A percentile compares a stretch with the other conserved stretches of the same genome.
These are phyloP conservation scores for Chaetomiaceae sp. DNA, from an alignment of 2,329 filamentous ascomycete genomes.

Conservation along the genomic window DNA sequence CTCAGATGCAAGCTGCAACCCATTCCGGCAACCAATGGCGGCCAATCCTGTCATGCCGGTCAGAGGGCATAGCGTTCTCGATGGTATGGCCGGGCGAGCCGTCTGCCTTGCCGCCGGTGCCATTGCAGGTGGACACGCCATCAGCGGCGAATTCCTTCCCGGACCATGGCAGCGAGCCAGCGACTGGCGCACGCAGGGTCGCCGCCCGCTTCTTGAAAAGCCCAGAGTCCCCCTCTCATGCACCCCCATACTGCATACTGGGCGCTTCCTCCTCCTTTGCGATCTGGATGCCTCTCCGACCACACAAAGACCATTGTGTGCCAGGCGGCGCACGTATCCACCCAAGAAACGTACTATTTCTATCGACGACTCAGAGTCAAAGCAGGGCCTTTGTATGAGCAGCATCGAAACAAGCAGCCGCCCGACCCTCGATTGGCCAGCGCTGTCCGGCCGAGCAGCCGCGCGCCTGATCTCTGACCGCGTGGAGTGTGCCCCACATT, in stretches of 20 bases:
- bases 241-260: too few species aligned
- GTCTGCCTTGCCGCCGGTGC: too few species aligned
- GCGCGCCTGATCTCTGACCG: conserved; percentile 18
- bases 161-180: too few species aligned
- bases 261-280: too few species aligned
- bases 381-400: conserved; percentile 13
- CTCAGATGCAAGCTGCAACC: conserved; percentile 6
- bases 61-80: too few species aligned
- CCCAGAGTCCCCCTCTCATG: too few species aligned
- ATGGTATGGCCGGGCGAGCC: neutral
- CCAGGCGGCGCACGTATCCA: too few species aligned
- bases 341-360: too few species aligned
- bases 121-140: neutral
- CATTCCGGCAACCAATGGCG: conserved; percentile 5
- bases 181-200: too few species aligned
- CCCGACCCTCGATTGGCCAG: conserved; percentile 16
- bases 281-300: neutral
- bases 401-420: conserved; percentile 16
- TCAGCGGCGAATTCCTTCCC: conserved; percentile 7
- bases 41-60: neutral
- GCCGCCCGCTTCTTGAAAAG: too few species aligned
- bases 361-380: neutral
- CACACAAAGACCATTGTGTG: too few species aligned
- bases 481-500: conserved; percentile 10
- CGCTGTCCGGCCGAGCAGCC: conserved; percentile 18